Evolutionary conservation across 257 asterid genomes (phyloP).

Genomic region (Gardenia jasminoides): DNA sequence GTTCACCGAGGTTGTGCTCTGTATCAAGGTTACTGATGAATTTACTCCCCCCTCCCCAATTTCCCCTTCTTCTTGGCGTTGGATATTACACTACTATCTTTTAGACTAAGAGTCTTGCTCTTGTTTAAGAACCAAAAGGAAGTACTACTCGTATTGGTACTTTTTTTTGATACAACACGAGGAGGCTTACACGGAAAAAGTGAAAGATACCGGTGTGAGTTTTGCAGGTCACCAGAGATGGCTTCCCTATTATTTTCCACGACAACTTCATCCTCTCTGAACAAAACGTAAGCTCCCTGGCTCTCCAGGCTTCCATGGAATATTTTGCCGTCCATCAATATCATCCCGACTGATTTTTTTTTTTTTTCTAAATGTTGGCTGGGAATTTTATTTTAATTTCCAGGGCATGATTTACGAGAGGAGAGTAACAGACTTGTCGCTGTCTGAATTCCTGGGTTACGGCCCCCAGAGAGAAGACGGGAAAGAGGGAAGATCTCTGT

Average conservation of each 20-base stretch:
- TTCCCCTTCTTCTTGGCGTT: background rate
- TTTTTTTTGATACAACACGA: constrained; percentile 25
- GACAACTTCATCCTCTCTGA: constrained; percentile 83
- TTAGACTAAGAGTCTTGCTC: constrained; percentile 30
- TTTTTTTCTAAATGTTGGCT: too few species aligned
- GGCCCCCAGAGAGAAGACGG: constrained; percentile 69
- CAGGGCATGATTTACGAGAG: constrained; percentile 69
- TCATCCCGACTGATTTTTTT: too few species aligned
- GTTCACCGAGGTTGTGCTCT: background rate
- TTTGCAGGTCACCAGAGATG: constrained; percentile 91
- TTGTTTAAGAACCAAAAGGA: constrained; percentile 17
- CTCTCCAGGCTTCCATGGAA: too few species aligned
- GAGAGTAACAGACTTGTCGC: constrained; percentile 71
- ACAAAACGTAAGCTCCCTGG: constrained; percentile 54
- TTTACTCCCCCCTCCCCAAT: background rate
- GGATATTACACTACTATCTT: constrained; percentile 20
- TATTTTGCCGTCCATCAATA: too few species aligned
- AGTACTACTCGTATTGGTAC: constrained; percentile 30
- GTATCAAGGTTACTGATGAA: constrained; percentile 37
- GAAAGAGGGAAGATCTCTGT: constrained; percentile 47
- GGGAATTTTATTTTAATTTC: background rate
- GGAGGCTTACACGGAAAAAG: constrained; percentile 48
- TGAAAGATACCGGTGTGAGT: constrained; percentile 34
- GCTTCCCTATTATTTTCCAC: constrained; percentile 86
- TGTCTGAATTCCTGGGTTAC: constrained; percentile 68